Evolutionary conservation across 768 basidiomycete species (phyloP).

Genomic region (Boletus speciosus): DNA sequence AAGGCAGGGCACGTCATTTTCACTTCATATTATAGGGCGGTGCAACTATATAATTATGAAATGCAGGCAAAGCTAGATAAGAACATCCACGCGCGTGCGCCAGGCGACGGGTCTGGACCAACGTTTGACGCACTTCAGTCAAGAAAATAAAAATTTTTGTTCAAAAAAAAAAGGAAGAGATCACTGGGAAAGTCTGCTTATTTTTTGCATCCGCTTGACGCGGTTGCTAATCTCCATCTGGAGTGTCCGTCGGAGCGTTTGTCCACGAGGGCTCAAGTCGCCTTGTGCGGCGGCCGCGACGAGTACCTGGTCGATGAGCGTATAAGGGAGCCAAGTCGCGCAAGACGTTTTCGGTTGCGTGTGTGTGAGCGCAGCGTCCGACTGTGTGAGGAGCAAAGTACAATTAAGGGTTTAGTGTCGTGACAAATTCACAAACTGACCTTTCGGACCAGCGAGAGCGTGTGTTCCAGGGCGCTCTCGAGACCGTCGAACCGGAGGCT

Average conservation of each 20-base stretch:
- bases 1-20: constrained; percentile 4
- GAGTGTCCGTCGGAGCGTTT: constrained; percentile 45
- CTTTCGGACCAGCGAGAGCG: constrained; percentile 67
- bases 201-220: constrained; percentile 66
- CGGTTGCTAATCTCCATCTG: constrained; percentile 59
- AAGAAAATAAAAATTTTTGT: neutral
- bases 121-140: neutral
- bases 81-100: neutral
- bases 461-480: constrained; percentile 71
- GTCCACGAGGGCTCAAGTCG: constrained; percentile 43
- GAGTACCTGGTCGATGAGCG: constrained; percentile 79
- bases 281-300: constrained; percentile 55
- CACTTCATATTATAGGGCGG: neutral
- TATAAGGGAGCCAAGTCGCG: constrained; percentile 78
- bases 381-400: constrained; percentile 33
- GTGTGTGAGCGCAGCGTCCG: constrained; percentile 50
- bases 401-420: constrained; percentile 8
- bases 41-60: constrained; percentile 6
- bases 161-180: neutral
- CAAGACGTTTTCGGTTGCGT: constrained; percentile 52
- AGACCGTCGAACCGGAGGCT: constrained; percentile 78
- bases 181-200: constrained; percentile 41
- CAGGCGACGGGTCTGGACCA: no score
- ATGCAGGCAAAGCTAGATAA: constrained; percentile 2
- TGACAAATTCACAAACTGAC: constrained; percentile 37